Conservation (phyloP, 106 monocot species). For the Xerophyta viscosa region DNA sequence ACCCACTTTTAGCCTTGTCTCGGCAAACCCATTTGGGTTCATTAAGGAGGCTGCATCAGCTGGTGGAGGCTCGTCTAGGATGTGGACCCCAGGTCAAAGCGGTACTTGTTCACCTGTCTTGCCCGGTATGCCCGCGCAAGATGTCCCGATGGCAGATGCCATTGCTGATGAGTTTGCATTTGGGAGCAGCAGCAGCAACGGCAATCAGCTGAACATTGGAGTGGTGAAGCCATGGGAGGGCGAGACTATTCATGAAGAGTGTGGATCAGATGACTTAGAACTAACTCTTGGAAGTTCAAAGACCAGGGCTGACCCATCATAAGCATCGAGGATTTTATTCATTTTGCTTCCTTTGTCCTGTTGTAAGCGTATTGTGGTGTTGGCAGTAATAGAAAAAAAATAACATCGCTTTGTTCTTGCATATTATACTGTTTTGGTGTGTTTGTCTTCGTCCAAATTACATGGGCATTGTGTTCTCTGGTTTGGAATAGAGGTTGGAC, state of each 20-base stretch:
- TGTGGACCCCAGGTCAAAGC: slow-evolving; percentile 51
- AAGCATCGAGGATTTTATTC: background rate
- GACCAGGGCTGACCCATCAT: slow-evolving; percentile 26
- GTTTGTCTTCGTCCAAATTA: too few species aligned
- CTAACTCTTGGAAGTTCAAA: slow-evolving; percentile 58
- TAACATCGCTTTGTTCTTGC: too few species aligned
- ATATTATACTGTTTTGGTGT: too few species aligned
- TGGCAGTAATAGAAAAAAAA: background rate
- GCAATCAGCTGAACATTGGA: background rate
- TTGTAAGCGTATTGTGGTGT: background rate
- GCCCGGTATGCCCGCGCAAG: slow-evolving; percentile 4
- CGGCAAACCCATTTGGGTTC: slow-evolving; percentile 39
- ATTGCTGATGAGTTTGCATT: slow-evolving; percentile 56
- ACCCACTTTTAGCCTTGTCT: slow-evolving; percentile 48
- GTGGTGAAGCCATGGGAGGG: slow-evolving; percentile 68
- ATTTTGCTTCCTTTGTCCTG: background rate
- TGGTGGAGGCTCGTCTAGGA: slow-evolving; percentile 23
- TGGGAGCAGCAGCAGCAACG: slow-evolving; percentile 42
- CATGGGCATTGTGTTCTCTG: too few species aligned
- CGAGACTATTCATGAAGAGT: slow-evolving; percentile 69
- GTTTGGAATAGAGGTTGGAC: too few species aligned
- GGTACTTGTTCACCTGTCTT: slow-evolving; percentile 36
- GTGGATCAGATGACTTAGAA: slow-evolving; percentile 36
- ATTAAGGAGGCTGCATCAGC: slow-evolving; percentile 22
- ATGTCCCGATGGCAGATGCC: slow-evolving; percentile 24